Base-by-base conservation (phyloP, 2,329 filamentous ascomycete species). In the Tolypocladium tropicale region DNA sequence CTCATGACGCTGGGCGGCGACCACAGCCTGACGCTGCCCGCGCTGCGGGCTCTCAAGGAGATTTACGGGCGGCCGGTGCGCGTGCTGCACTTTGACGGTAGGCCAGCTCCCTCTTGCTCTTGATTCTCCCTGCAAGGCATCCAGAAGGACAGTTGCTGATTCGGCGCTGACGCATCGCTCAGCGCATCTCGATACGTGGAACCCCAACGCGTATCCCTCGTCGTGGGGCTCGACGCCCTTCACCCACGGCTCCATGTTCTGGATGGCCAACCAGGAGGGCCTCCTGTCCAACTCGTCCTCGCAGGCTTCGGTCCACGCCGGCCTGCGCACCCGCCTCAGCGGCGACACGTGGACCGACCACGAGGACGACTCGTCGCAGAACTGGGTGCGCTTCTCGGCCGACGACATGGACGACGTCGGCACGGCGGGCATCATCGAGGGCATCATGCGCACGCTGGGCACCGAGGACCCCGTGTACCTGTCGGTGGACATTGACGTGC, bases 211-310 rank as follows among this genome's bases (percentile, higher is more conserved):
- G 62, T 95, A 95, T 70, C 88, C 89, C 0, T 85, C 81, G 18
- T 83, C 85, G 55, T 96, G 91, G 91, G 69, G 68, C 41, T 60
- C 63, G n/a, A 70, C 70, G 7, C 67, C 86, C 62, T 94, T 95
- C 75, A 95, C 86, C 66, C 91, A 96, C 70, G 91, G 92, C 5
- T 89, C 83, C 62, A 94, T 95, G 85, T 95, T 95, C 78, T 93
- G 90, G 87, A 81, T 93, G 62, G 91, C 91, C 6, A 85, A 85
- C 52, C 84, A 85, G 33, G 91, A 95, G 69, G 89, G 89, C 0
- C 74, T 96, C 30, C 85, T 95, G 57, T 78, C 82, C 58, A 92
- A 93, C 69, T 61, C 67, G 16, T 86, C 82, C 0, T 82, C 80
- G 10, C 88, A 94, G 74, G 74, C 77, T 33, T 88, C 82, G 0